Evolutionary conservation across 176 grass and related monocot genomes (phyloP).

Genomic region (Melocanna baccifera): DNA sequence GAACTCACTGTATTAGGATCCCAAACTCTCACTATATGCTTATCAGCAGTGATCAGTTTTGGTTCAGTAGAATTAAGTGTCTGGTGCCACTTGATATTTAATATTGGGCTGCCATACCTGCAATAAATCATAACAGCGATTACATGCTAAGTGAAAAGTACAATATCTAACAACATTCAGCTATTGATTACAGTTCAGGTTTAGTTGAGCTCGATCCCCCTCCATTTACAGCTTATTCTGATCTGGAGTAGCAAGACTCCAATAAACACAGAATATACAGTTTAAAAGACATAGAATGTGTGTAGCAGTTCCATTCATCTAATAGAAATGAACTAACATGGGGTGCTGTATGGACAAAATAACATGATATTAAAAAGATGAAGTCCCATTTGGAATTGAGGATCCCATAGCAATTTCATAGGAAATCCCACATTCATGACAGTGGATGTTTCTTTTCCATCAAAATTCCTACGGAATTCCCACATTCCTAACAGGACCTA

Average conservation of each 20-base stretch:
- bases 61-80: conserved; percentile 81
- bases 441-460: neutral
- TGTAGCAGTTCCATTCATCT: neutral
- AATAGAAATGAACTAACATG: neutral
- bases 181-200: neutral
- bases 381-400: neutral
- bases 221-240: neutral
- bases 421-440: conserved; percentile 7
- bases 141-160: neutral
- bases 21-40: conserved; percentile 86
- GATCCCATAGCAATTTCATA: neutral
- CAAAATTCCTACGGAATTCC: neutral
- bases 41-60: conserved; percentile 85
- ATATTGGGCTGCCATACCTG: conserved; percentile 86
- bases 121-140: conserved; percentile 18
- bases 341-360: neutral
- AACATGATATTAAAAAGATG: neutral
- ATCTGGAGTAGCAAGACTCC: neutral
- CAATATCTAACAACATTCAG: neutral
- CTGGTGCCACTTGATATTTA: conserved; percentile 91
- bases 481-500: neutral
- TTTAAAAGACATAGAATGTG: neutral
- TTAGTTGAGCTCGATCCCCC: neutral
- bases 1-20: conserved; percentile 90
- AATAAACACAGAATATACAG: neutral